Conservation (phyloP, 768 basidiomycete species). For the Asterophora parasitica region DNA sequence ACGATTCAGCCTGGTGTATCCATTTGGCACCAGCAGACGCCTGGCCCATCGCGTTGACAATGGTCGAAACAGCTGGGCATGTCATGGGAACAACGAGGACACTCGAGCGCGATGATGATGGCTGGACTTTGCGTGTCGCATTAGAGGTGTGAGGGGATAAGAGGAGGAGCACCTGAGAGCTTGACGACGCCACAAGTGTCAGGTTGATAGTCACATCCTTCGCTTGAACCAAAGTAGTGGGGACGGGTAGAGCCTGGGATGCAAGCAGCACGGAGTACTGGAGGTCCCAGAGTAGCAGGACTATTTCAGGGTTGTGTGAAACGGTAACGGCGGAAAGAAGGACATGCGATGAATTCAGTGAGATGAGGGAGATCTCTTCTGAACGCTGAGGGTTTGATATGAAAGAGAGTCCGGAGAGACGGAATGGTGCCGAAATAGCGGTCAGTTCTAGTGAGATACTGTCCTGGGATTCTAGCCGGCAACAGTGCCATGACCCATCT, state of each 20-base stretch:
- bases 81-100: constrained; percentile 57
- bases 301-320: constrained; percentile 37
- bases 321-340: constrained; percentile 44
- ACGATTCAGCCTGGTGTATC: constrained; percentile 6
- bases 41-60: constrained; percentile 30
- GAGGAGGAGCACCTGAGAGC: constrained; percentile 49
- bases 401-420: constrained; percentile 27
- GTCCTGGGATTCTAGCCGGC: constrained; percentile 25
- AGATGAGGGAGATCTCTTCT: constrained; percentile 33
- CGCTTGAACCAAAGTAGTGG: constrained; percentile 33
- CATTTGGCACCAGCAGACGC: constrained; percentile 15
- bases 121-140: constrained; percentile 17
- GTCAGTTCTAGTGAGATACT: constrained; percentile 21
- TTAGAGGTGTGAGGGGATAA: constrained; percentile 33
- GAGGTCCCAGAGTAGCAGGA: constrained; percentile 63
- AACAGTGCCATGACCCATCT: constrained; percentile 39
- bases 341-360: constrained; percentile 54
- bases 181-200: constrained; percentile 27
- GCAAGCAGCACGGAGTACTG: constrained; percentile 64
- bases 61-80: constrained; percentile 50
- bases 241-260: constrained; percentile 44
- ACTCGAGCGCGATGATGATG: constrained; percentile 38
- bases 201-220: constrained; percentile 26
- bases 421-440: constrained; percentile 24
- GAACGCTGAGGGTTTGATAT: constrained; percentile 17